Evolutionary conservation across 169 alveolate genomes (phyloP).

Genomic region (Perkinsus olseni): DNA sequence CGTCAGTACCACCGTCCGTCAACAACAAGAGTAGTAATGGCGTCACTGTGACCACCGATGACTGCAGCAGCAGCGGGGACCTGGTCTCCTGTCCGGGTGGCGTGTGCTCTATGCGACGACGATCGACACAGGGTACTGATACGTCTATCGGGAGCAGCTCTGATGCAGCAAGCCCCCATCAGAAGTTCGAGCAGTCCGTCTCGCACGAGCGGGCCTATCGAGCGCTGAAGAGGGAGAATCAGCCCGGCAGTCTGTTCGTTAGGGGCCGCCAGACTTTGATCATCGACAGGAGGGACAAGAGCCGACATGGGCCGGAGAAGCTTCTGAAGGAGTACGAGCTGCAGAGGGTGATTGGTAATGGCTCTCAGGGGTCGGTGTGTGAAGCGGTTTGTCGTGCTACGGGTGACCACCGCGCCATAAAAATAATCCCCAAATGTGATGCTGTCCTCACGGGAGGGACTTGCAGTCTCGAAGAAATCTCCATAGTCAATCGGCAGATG

Average conservation of each 20-base stretch:
- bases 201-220: background rate
- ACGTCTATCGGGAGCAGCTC: background rate
- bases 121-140: background rate
- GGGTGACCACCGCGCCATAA: constrained; percentile 40
- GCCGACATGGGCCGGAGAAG: background rate
- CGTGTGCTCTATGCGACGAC: background rate
- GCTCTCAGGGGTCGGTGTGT: constrained; percentile 43
- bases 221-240: background rate
- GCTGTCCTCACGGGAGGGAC: constrained; percentile 30
- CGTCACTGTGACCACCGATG: background rate
- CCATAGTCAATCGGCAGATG: constrained; percentile 33
- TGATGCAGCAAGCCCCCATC: background rate
- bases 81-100: background rate
- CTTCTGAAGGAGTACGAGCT: constrained; percentile 12
- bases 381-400: constrained; percentile 36
- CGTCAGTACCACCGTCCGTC: background rate
- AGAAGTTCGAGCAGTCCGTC: background rate
- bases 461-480: constrained; percentile 9
- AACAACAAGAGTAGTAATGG: background rate
- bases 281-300: background rate
- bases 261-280: background rate
- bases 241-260: background rate
- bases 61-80: background rate
- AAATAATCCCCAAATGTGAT: constrained; percentile 40
- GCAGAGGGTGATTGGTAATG: constrained; percentile 40